Evolutionary conservation across 2,329 filamentous ascomycete genomes (phyloP), one percentile per base, ranked within the genome.

Genomic region (Ophidiomyces ophidiicola): DNA sequence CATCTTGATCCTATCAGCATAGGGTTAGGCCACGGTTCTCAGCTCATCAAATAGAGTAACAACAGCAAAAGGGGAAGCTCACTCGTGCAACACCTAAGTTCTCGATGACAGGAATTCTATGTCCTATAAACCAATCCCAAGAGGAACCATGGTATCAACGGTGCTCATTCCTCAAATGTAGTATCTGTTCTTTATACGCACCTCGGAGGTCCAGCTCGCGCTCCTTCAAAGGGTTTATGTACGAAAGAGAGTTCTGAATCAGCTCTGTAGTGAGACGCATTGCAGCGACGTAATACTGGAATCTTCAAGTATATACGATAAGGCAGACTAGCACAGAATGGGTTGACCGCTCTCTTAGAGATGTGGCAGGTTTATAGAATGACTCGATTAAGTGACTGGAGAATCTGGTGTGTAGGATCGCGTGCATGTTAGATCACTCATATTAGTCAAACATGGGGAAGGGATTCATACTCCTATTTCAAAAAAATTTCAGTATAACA

Each of bases 171-270:
- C 28, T 61, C 68, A 77, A 76, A 77, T 86, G 83, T 83, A 94
- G 85, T 77, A 93, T 90, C 86, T 88, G 83, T 72, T 78, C 85
- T 85, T 93, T 85, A 49, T 48, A 76, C 86, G 78, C 82, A 96
- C 90, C 90, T 94, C 90, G 80, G 56, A 98, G 84, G 72, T 96
- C 87, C 63, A 98, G 78, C 76, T 98, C 90, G 65, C 90, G 85
- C 74, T 98, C 90, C 69, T 90, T 93, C 64, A 98, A 76, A 61
- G 88, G 87, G 68, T 96, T 98, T 67, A 96, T 82, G 73, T 94
- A 98, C 62, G 88, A 94, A 52, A 94, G 81, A 59, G 90, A 94
- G 64, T 77, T 79, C 65, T 85, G 77, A 68, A 98, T 92, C 57
- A 96, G 78, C 64, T 96, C 90, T 52, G 84, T 80, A 48, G 88